Evolutionary conservation across 176 grass and related monocot species (phyloP), one percentile per base, ranked within the genome.

Genomic region (Hordeum marinum): DNA sequence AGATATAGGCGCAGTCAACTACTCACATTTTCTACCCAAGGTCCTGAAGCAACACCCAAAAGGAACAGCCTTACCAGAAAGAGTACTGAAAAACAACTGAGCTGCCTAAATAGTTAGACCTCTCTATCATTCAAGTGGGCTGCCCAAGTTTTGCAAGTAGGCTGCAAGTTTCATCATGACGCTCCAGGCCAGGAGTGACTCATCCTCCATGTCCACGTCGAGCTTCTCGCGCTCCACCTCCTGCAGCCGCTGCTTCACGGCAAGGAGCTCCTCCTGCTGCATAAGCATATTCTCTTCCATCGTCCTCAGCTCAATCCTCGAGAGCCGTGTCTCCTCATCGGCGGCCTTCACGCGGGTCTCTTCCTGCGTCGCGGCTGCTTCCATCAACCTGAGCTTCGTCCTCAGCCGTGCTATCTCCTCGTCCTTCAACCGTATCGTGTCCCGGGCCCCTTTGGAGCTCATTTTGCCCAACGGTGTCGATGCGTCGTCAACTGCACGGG

Each of bases 151-250:
- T 4, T 41, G 36, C 68, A 71, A 3, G 17, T 12, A 23, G 36
- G 13, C 6, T 4, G 9, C 21, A n/a, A 70, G 36, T 14, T 41
- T 10, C 0, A 23, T 70, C 39, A 72, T 40, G 39, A 43, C 5
- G 11, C 39, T 71, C 36, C 4, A 41, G 36, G 68, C 60, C n/a
- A 42, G 23, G 37, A 12, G 36, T 2, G 20, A 70, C 4, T 70
- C 9, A 42, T 43, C 39, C 8, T 29, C 2, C n/a, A 26, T 59
- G 27, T 75, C 26, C n/a, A 26, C 65, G 27, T 75, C 26, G 2
- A 37, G n/a, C 61, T 85, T 90, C 76, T 90, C 90, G 65, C 8
- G 45, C 72, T 95, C 90, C 34, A 85, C 80, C 77, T 98, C 89
- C 48, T 82, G 79, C 52, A 95, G 86, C 10, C 72, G 86, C 11